These are phyloP conservation scores for Hibiscus mutabilis DNA, from an alignment of 345 rosid species.

Conservation along the genomic window DNA sequence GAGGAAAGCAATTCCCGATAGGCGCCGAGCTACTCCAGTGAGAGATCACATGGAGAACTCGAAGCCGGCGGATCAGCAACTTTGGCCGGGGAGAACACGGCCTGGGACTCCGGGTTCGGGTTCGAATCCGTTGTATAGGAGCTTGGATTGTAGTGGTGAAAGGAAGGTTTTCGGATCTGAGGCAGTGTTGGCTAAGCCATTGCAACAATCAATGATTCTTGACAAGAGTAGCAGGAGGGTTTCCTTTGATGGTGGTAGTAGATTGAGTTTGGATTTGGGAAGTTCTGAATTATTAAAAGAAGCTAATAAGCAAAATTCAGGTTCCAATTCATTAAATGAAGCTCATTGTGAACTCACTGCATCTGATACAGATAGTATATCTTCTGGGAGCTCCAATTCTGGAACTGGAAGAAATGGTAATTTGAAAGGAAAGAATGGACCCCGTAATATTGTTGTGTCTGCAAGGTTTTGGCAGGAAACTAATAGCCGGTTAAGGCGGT, in stretches of 20 bases:
- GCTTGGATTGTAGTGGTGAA: conserved; percentile 47
- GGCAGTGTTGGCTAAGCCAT: conserved; percentile 30
- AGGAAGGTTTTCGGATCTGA: conserved; percentile 59
- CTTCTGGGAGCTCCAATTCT: conserved; percentile 63
- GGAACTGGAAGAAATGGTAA: conserved; percentile 39
- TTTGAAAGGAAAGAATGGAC: conserved; percentile 34
- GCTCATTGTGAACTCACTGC: conserved; percentile 54
- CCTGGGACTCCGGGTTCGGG: conserved; percentile 34
- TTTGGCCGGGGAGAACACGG: conserved; percentile 74
- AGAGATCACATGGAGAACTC: conserved; percentile 64
- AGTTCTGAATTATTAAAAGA: conserved; percentile 26
- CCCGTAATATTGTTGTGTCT: conserved; percentile 43
- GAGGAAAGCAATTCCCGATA: conserved; percentile 57
- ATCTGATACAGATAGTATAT: conserved; percentile 74
- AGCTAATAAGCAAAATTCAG: conserved; percentile 30
- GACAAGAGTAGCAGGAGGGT: conserved; percentile 41
- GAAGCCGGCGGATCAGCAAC: conserved; percentile 49
- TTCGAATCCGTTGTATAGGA: conserved; percentile 41
- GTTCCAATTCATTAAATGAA: conserved; percentile 38
- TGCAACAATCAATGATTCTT: conserved; percentile 49
- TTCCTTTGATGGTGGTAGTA: conserved; percentile 35
- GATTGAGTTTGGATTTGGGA: conserved; percentile 52
- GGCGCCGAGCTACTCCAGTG: conserved; percentile 48
- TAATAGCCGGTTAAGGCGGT: conserved; percentile 73
- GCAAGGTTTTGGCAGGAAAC: conserved; percentile 97